These are phyloP conservation scores for Aureobasidium lini DNA, from an alignment of 2,329 filamentous ascomycete species.

Conservation along the genomic window DNA sequence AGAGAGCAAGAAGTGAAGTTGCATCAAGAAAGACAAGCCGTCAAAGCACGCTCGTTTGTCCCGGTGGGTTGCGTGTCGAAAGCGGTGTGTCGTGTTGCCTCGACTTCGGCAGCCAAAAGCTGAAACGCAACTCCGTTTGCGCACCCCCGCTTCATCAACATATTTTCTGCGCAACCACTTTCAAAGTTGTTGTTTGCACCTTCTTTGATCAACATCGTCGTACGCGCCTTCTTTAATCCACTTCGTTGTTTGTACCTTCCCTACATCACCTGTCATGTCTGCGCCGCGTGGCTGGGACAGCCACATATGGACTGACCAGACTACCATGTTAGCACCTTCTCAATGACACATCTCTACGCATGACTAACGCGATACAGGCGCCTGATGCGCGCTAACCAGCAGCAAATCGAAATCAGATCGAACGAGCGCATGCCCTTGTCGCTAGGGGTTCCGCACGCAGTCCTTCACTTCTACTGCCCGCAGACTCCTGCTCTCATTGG, in stretches of 20 bases:
- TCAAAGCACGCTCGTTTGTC: no score
- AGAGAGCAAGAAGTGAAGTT: no score
- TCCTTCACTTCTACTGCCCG: not conserved
- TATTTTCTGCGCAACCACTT: no score
- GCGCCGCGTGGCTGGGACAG: not conserved
- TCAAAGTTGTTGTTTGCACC: no score
- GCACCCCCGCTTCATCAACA: no score
- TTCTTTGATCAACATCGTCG: no score
- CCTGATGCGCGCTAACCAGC: not conserved
- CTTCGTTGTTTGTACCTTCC: not conserved
- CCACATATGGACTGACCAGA: not conserved
- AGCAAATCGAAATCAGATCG: not conserved
- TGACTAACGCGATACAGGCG: not conserved
- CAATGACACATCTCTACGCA: not conserved
- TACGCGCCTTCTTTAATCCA: not conserved
- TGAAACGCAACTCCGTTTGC: no score
- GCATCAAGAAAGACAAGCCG: no score
- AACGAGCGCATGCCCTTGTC: not conserved
- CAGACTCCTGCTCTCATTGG: not conserved
- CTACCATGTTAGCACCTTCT: not conserved
- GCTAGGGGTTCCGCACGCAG: not conserved
- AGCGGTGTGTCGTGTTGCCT: no score
- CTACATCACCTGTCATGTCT: not conserved
- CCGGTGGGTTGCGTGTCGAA: no score
- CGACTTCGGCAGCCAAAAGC: no score